Evolutionary conservation across 305 asterid genomes (phyloP), one percentile per base, ranked within the genome.

Genomic region (Rubia peregrina): DNA sequence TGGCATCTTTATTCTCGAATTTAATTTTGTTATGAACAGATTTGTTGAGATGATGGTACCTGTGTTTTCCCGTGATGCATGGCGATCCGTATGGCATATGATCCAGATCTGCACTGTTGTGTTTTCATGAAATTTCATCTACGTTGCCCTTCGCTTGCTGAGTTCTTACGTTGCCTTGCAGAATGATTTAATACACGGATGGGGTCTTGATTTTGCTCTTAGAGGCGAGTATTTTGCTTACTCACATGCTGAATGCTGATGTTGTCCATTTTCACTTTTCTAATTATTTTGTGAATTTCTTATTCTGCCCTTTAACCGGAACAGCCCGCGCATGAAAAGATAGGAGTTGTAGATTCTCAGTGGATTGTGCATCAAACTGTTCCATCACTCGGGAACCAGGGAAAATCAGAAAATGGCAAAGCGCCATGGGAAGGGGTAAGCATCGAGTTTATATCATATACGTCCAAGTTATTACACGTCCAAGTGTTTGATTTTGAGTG

Each of bases 171-270:
- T 71, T 51, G 24, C 65, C 70, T 55, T 82, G 71, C 96, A 92
- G 98, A 92, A 92, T 78, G 98, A 92, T 82, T 83, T 92, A 76
- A 89, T 92, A 77, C 98, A 92, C 71, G 98, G 98, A 74, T 92
- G 98, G 98, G 98, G 98, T 73, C 95, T 93, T 68, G 98, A 93
- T 87, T 93, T 93, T 81, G 92, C 98, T 67, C 97, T 93, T 76
- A 81, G 94, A 93, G 95, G 98, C 86, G 9, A n/a, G n/a, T n/a
- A n/a, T n/a, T n/a, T n/a, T n/a, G n/a, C n/a, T n/a, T n/a, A n/a
- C n/a, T n/a, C n/a, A n/a, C n/a, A n/a, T n/a, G n/a, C n/a, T n/a
- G n/a, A n/a, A n/a, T 44, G 63, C 11, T 24, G 9, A n/a, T 49
- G 48, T 16, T 14, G 6, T 10, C 33, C n/a, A 12, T 13, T 61